Evolutionary conservation across 306 rosid species (phyloP).

Genomic region (Pueraria montana): DNA sequence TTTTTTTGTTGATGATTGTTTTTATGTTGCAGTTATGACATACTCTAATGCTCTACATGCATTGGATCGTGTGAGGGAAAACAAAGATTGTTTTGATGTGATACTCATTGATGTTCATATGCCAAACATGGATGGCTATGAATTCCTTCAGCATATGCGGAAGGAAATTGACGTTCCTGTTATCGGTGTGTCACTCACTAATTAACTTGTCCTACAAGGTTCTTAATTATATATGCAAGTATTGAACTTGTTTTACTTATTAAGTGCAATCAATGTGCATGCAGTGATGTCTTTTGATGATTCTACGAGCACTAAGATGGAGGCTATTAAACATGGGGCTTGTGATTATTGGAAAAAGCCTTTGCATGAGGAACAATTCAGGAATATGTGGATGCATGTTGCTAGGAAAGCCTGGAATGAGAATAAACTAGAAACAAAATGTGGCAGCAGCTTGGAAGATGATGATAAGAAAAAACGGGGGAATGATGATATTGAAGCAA

Average conservation of each 20-base stretch:
- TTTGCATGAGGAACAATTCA: conserved; percentile 57
- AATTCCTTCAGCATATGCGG: conserved; percentile 59
- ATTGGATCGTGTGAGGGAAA: conserved; percentile 59
- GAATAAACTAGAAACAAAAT: conserved; percentile 52
- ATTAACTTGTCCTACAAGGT: not conserved
- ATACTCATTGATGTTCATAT: conserved; percentile 72
- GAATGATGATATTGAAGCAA: conserved; percentile 59
- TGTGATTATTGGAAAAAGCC: conserved; percentile 77
- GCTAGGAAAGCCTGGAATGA: conserved; percentile 56
- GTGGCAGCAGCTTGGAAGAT: conserved; percentile 61
- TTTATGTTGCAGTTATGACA: conserved; percentile 53
- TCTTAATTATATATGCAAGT: too few species aligned
- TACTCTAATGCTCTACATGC: conserved; percentile 58
- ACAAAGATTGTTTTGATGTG: conserved; percentile 60
- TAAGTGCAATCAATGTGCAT: not conserved
- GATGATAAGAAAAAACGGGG: conserved; percentile 47
- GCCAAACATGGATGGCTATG: conserved; percentile 71
- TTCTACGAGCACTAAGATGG: conserved; percentile 51
- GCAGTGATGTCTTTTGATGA: conserved; percentile 78
- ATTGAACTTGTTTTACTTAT: conserved; percentile 3
- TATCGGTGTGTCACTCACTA: conserved; percentile 62
- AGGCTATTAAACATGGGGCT: conserved; percentile 63
- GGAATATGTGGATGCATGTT: conserved; percentile 70
- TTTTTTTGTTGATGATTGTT: not conserved
- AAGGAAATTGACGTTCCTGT: conserved; percentile 71